Conservation (phyloP, 2,329 filamentous ascomycete genomes). For the Colletotrichum nymphaeae region DNA sequence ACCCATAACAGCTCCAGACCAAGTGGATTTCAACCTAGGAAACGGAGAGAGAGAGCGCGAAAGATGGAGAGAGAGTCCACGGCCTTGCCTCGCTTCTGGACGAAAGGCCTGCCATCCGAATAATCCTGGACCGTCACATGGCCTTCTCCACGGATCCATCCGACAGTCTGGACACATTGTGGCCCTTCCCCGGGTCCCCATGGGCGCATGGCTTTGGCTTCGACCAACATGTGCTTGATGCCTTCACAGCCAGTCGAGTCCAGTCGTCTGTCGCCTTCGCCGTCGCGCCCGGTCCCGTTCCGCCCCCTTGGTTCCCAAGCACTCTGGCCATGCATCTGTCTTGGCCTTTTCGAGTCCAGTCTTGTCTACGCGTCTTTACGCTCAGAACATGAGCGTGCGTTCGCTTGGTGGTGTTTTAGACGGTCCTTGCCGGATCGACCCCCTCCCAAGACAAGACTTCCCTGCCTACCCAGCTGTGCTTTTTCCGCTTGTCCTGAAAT, state of each 20-base stretch:
- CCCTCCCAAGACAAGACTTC: slow-evolving; percentile 8
- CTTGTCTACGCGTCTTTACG: not conserved
- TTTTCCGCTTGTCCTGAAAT: slow-evolving; percentile 28
- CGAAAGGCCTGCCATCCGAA: not conserved
- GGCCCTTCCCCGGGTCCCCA: not conserved
- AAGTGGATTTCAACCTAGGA: not conserved
- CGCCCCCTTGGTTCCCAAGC: slow-evolving; percentile 27
- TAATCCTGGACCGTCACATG: slow-evolving; percentile 21
- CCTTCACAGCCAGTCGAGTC: slow-evolving; percentile 8
- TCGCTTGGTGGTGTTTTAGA: slow-evolving; percentile 11
- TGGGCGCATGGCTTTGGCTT: not conserved
- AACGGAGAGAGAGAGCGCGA: too few relatives aligned
- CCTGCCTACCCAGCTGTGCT: slow-evolving; percentile 22
- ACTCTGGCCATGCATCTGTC: slow-evolving; percentile 7
- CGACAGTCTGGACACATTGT: not conserved
- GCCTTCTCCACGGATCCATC: slow-evolving; percentile 1
- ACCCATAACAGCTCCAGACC: not conserved
- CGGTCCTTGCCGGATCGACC: not conserved
- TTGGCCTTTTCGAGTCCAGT: not conserved
- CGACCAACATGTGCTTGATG: not conserved
- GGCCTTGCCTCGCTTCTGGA: not conserved
- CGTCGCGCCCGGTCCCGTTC: slow-evolving; percentile 5
- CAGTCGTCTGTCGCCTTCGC: slow-evolving; percentile 3
- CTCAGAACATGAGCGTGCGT: slow-evolving; percentile 1
- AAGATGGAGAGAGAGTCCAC: not conserved